These are phyloP conservation scores for Saccharomyces hybrid DNA, from an alignment of 1,139 yeast species.

Conservation along the genomic window DNA sequence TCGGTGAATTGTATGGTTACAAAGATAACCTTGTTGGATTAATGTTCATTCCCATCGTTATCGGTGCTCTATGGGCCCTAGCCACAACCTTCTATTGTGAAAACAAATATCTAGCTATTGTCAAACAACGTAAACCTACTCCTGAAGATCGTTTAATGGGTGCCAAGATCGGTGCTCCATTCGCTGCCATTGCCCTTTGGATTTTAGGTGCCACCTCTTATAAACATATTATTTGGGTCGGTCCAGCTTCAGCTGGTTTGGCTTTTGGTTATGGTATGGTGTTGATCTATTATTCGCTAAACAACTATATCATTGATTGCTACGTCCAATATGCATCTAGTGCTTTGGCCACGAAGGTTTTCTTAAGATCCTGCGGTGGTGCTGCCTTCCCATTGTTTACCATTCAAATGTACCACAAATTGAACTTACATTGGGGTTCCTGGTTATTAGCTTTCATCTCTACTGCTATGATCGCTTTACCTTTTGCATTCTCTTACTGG, in stretches of 20 bases:
- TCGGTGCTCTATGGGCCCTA: slow-evolving; percentile 72
- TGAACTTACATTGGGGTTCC: slow-evolving; percentile 66
- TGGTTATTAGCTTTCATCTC: slow-evolving; percentile 72
- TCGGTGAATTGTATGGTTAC: slow-evolving; percentile 55
- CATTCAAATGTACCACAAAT: slow-evolving; percentile 62
- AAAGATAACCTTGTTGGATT: slow-evolving; percentile 66
- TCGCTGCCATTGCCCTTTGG: slow-evolving; percentile 80
- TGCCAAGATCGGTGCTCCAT: slow-evolving; percentile 84
- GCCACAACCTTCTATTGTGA: slow-evolving; percentile 69
- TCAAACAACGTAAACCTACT: slow-evolving; percentile 53
- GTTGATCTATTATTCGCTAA: slow-evolving; percentile 73
- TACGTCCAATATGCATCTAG: slow-evolving; percentile 80
- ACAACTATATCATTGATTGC: slow-evolving; percentile 82
- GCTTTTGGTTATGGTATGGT: slow-evolving; percentile 93
- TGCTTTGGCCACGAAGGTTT: slow-evolving; percentile 84
- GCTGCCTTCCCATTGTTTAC: slow-evolving; percentile 68
- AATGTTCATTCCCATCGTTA: slow-evolving; percentile 78
- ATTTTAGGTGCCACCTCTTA: slow-evolving; percentile 83
- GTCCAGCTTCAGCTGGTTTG: slow-evolving; percentile 84
- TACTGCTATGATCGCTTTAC: slow-evolving; percentile 74
- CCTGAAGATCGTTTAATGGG: slow-evolving; percentile 86
- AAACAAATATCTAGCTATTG: slow-evolving; percentile 44
- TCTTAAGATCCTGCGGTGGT: slow-evolving; percentile 73
- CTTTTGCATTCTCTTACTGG: slow-evolving; percentile 67
- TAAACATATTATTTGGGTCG: slow-evolving; percentile 80